Percentiles rank a stretch among this genome's conserved stretches.
phyloP scores from a whole-genome alignment of 257 asterid species.

The Ophiorrhiza pumila region DNA sequence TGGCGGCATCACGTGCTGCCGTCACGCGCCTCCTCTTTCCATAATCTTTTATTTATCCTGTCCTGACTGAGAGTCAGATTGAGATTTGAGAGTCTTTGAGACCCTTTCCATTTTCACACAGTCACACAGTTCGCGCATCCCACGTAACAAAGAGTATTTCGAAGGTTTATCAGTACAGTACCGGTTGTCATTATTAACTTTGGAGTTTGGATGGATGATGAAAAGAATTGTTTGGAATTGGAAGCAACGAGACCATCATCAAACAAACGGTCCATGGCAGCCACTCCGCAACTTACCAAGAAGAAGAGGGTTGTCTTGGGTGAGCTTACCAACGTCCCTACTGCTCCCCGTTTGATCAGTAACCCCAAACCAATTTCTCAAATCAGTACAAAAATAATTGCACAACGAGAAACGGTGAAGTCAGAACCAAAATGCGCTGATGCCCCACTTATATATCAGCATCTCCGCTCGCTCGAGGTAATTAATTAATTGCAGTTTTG shows the following conservation, averaged over 20 bases:
- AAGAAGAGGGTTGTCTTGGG: conserved; percentile 67
- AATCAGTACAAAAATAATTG: not conserved
- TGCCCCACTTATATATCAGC: conserved; percentile 56
- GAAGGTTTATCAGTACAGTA: too few relatives aligned
- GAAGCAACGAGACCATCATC: conserved; percentile 22
- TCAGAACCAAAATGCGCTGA: conserved; percentile 28
- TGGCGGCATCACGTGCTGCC: conserved; percentile 29
- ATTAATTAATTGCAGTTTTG: not conserved
- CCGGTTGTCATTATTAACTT: too few relatives aligned
- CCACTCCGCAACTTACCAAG: conserved; percentile 18
- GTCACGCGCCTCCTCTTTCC: too few relatives aligned
- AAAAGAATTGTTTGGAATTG: conserved; percentile 4
- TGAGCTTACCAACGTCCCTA: conserved; percentile 50
- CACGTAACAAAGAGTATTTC: too few relatives aligned
- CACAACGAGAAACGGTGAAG: not conserved
- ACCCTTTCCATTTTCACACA: too few relatives aligned
- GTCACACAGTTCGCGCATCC: too few relatives aligned
- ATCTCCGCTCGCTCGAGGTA: conserved; percentile 79
- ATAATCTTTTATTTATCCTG: too few relatives aligned
- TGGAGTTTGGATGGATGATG: conserved; percentile 11
- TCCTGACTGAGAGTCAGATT: too few relatives aligned
- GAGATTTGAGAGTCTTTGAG: too few relatives aligned
- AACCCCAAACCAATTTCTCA: conserved; percentile 22
- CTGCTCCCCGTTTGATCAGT: conserved; percentile 17
- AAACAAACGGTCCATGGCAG: conserved; percentile 35